These are phyloP conservation scores for Malbranchea zuffiana DNA, from an alignment of 2,329 filamentous ascomycete species.

Conservation along the genomic window DNA sequence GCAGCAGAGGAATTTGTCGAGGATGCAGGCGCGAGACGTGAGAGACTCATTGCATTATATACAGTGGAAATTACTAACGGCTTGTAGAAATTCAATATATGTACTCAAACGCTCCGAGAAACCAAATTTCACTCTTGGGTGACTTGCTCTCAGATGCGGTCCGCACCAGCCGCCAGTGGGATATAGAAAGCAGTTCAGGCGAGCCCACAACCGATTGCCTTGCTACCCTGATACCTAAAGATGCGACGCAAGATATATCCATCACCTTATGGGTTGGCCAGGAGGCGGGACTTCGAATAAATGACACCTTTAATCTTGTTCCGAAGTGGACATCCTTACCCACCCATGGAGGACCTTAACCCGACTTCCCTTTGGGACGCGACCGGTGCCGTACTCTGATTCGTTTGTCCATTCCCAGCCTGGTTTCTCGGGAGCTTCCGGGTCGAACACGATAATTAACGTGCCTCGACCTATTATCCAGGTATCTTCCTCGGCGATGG, in stretches of 20 bases:
- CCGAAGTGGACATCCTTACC: background rate
- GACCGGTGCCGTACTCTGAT: background rate
- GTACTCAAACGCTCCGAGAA: background rate
- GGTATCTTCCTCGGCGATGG: background rate
- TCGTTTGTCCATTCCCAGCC: background rate
- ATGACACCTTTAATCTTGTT: background rate
- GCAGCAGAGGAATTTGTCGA: too few relatives aligned
- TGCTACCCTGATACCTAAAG: background rate
- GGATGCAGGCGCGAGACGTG: too few relatives aligned
- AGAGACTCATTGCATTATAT: too few relatives aligned
- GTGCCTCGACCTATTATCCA: background rate
- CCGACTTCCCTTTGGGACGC: background rate
- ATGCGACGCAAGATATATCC: background rate
- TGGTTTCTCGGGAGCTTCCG: background rate
- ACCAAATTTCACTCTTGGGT: background rate
- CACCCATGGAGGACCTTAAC: background rate
- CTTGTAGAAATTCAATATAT: constrained; percentile 6
- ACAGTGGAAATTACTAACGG: too few relatives aligned
- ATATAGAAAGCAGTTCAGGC: background rate
- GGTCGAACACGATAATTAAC: background rate
- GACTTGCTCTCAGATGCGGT: background rate
- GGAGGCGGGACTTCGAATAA: background rate
- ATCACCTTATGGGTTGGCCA: constrained; percentile 2
- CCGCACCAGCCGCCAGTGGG: background rate
- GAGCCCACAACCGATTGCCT: constrained; percentile 1